phyloP scores from a whole-genome alignment of 208 protist species.

The Endotrypanum monterogeii region DNA sequence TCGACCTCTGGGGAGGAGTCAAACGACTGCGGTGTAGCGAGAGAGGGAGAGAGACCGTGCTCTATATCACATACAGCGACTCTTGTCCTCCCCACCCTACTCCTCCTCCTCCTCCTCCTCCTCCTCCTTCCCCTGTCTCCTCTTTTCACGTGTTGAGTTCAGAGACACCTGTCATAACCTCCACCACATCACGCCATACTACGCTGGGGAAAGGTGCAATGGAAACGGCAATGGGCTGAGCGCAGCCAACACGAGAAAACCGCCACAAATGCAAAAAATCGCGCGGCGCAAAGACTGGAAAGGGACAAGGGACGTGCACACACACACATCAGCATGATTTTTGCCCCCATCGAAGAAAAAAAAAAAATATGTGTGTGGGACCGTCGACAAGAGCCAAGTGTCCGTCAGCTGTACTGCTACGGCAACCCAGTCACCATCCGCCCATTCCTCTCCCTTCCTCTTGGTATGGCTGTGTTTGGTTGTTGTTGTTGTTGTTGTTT shows the following conservation, averaged over 20 bases:
- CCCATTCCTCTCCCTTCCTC: neutral
- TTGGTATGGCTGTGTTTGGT: too few relatives aligned
- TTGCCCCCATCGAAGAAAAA: neutral
- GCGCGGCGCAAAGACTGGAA: neutral
- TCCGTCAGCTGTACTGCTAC: neutral
- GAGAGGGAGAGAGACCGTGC: slow-evolving; percentile 3
- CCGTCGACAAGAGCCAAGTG: neutral
- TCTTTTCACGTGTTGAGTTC: neutral
- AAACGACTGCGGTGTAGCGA: too few relatives aligned
- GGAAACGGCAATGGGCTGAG: neutral
- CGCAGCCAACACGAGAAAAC: neutral
- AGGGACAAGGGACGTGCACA: neutral
- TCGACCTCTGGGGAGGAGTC: too few relatives aligned
- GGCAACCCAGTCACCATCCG: neutral
- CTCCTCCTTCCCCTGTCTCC: neutral
- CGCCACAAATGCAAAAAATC: neutral
- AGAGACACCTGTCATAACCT: neutral
- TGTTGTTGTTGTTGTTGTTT: too few relatives aligned
- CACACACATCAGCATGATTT: slow-evolving; percentile 8
- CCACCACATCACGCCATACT: too few relatives aligned
- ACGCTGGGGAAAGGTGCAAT: neutral
- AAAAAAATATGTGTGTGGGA: neutral
- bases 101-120: neutral
- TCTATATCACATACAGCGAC: neutral
- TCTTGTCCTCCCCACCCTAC: too few relatives aligned